Evolutionary conservation across 2,329 filamentous ascomycete species (phyloP).

Genomic region (Neurospora sp.): DNA sequence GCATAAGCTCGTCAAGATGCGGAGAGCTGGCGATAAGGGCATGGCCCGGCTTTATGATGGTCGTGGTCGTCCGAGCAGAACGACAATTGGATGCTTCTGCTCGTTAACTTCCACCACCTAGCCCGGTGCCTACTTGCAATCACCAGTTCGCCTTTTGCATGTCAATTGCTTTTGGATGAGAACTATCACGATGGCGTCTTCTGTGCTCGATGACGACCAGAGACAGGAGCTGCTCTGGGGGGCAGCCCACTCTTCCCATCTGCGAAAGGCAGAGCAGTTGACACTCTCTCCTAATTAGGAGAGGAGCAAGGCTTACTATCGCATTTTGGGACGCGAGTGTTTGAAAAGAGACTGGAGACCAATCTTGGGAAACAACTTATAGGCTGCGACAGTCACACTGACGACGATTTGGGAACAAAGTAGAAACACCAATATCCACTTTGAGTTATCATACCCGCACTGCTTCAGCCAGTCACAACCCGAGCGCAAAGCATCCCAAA

Average conservation of each 20-base stretch:
- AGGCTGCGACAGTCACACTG: constrained; percentile 12
- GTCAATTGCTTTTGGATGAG: not conserved
- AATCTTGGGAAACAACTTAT: constrained; percentile 12
- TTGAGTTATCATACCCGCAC: constrained; percentile 7
- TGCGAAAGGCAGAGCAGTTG: not conserved
- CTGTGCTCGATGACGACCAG: not conserved
- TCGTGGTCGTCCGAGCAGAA: not conserved
- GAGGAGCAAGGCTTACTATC: not conserved
- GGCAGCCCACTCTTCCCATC: not conserved
- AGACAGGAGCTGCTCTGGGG: not conserved
- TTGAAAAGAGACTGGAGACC: constrained; percentile 5
- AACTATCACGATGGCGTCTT: not conserved
- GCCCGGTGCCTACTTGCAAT: not conserved
- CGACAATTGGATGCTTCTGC: not conserved
- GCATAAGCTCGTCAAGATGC: not conserved
- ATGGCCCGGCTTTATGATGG: not conserved
- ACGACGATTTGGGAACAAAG: constrained; percentile 6
- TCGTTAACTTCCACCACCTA: not conserved
- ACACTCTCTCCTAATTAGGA: not conserved
- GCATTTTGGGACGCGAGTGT: not conserved
- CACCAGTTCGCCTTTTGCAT: not conserved
- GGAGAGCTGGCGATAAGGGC: not conserved
- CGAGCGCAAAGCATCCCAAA: constrained; percentile 17
- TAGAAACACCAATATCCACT: constrained; percentile 13
- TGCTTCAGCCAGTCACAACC: constrained; percentile 21